Percentiles rank a stretch among this genome's conserved stretches.
phyloP scores from a whole-genome alignment of 805 yeast genomes.

The Hemisphaericaspora nanyangensis region DNA sequence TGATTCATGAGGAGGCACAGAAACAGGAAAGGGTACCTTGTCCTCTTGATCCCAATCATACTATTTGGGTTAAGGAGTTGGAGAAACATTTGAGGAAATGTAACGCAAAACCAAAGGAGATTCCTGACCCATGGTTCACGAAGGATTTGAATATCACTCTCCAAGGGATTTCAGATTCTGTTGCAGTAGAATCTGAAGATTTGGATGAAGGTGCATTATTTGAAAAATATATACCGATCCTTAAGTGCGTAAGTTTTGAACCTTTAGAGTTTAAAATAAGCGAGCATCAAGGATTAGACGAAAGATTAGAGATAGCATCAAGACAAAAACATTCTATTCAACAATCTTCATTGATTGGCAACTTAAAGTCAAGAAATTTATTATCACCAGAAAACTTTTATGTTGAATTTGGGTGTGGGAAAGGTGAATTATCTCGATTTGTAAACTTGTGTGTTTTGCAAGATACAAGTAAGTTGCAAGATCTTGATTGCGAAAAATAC shows the following conservation, averaged over 20 bases:
- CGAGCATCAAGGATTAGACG: conserved; percentile 27
- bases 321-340: conserved; percentile 77
- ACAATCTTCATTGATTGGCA: conserved; percentile 76
- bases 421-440: conserved; percentile 77
- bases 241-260: conserved; percentile 12
- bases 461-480: conserved; percentile 9
- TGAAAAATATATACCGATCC: conserved; percentile 15
- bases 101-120: conserved; percentile 38
- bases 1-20: conserved; percentile 20
- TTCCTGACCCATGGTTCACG: conserved; percentile 48
- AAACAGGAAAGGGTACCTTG: conserved; percentile 56
- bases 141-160: conserved; percentile 39
- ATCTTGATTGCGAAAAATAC: conserved; percentile 4
- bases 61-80: conserved; percentile 60
- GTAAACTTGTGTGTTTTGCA: conserved; percentile 37
- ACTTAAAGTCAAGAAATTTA: conserved; percentile 43
- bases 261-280: conserved; percentile 14
- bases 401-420: conserved; percentile 88
- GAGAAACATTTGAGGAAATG: conserved; percentile 60
- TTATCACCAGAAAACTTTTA: conserved; percentile 36
- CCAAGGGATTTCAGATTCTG: background rate
- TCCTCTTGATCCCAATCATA: conserved; percentile 73
- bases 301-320: conserved; percentile 45
- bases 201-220: conserved; percentile 10
- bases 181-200: conserved; percentile 9